Base-by-base conservation (phyloP, 768 basidiomycete species). In the Macrocybe gigantea region DNA sequence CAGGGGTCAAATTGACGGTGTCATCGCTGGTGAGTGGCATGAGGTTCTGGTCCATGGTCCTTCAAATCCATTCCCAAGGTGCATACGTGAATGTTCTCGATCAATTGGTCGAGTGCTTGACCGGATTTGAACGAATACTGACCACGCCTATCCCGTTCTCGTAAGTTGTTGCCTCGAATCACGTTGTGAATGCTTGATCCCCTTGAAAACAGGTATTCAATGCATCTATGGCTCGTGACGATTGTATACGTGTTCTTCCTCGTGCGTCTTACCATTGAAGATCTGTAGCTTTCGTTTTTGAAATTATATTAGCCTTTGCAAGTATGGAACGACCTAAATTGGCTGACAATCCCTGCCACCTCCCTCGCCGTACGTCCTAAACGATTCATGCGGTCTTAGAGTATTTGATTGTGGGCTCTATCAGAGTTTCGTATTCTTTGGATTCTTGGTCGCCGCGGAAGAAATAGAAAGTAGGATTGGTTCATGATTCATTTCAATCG, bases 101-200 rank as follows among this genome's bases (percentile, higher is more conserved):
- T 53, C 70, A 73, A 50, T 72, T 85, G 14, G 78, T 82, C 3
- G 83, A 86, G 47, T 74, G 78, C 30, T 65, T 88, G 41, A 85
- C 84, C 8, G 81, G 82, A 4, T 67, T 88, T 1, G 85, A 88
- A 56, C 69, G 86, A 37, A 85, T 87, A 51, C 69, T 88, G 5
- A 87, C 84, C 0, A 85, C 84, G 1, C 85, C 85, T 3, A 85
- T 88, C 39, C 86, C 85, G 7, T 87, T 84, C 64, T 86, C 83
- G 77, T 85, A 53, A 37, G 75, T 63, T 5, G 2, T 39, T 13
- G 7, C 22, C 37, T 49, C 29, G 35, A 7, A 9, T 15, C 32
- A 38, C 2, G 37, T n/a, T 13, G 12, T 41, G 10, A 46, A 30
- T 31, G 33, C 15, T 35, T 46, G 39, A 45, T 47, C 45, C 8